These are phyloP conservation scores for Carex myosuroides DNA, from an alignment of 176 grass and related monocot genomes.

Conservation along the genomic window DNA sequence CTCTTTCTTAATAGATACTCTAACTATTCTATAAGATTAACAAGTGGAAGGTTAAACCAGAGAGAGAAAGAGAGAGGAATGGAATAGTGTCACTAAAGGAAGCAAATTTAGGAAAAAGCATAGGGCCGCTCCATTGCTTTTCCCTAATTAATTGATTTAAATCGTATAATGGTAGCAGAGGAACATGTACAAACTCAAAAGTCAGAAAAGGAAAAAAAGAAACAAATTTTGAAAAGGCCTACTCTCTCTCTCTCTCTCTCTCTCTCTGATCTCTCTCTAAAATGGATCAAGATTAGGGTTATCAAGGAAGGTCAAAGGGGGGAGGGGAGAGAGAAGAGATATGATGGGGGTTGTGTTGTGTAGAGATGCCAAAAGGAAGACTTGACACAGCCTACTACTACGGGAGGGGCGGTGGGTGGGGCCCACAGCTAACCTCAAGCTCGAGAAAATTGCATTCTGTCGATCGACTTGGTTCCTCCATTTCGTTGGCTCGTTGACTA, in stretches of 20 bases:
- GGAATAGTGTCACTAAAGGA: conserved; percentile 49
- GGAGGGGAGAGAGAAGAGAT: background rate
- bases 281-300: conserved; percentile 23
- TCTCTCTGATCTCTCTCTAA: conserved; percentile 29
- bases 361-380: conserved; percentile 23
- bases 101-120: conserved; percentile 19
- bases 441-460: conserved; percentile 10
- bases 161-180: too few relatives aligned
- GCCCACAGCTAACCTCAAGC: conserved; percentile 18
- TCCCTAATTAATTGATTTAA: conserved; percentile 19
- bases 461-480: conserved; percentile 7
- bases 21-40: conserved; percentile 31
- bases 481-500: conserved; percentile 18
- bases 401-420: conserved; percentile 12
- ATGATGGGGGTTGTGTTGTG: background rate
- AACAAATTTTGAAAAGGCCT: conserved; percentile 18
- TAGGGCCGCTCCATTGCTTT: conserved; percentile 9
- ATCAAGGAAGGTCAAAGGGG: conserved; percentile 17
- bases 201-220: conserved; percentile 24
- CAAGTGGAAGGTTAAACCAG: conserved; percentile 27
- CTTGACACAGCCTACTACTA: conserved; percentile 8
- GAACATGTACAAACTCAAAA: conserved; percentile 20
- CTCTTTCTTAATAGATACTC: conserved; percentile 32
- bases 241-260: conserved; percentile 6
- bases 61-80: conserved; percentile 37